These are phyloP conservation scores for Termitomyces sp. DNA, from an alignment of 768 basidiomycete species.

Conservation along the genomic window DNA sequence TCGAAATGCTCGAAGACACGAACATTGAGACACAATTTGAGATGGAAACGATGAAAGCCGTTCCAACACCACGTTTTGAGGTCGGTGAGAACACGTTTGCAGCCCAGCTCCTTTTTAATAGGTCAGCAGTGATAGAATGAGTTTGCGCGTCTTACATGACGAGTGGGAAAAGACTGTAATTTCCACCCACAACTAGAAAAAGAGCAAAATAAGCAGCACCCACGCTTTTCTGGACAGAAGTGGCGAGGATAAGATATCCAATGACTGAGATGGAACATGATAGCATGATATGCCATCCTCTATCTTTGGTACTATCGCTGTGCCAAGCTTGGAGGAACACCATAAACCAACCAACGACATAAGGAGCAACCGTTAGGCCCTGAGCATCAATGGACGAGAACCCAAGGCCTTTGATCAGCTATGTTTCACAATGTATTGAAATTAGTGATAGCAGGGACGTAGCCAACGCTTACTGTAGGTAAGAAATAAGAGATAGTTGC, in stretches of 20 bases:
- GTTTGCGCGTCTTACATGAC: slow-evolving; percentile 37
- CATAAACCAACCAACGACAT: slow-evolving; percentile 50
- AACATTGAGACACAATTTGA: slow-evolving; percentile 55
- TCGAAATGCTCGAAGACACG: slow-evolving; percentile 7
- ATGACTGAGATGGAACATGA: slow-evolving; percentile 38
- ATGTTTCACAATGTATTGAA: neutral
- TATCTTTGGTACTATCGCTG: slow-evolving; percentile 46
- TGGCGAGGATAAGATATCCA: slow-evolving; percentile 52
- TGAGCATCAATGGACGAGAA: slow-evolving; percentile 53
- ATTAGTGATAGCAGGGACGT: neutral
- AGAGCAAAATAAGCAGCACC: slow-evolving; percentile 53
- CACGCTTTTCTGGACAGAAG: slow-evolving; percentile 41
- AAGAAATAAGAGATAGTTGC: slow-evolving; percentile 53
- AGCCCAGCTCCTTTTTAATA: slow-evolving; percentile 49
- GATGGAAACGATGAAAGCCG: slow-evolving; percentile 54
- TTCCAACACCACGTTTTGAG: slow-evolving; percentile 54
- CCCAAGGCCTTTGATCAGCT: slow-evolving; percentile 52
- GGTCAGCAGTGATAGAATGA: neutral
- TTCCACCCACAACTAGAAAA: slow-evolving; percentile 50
- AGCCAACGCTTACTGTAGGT: slow-evolving; percentile 34
- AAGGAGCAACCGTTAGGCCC: slow-evolving; percentile 53
- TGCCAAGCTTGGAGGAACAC: slow-evolving; percentile 50
- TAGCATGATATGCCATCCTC: slow-evolving; percentile 52
- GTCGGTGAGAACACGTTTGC: slow-evolving; percentile 55
- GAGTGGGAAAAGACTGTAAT: slow-evolving; percentile 50